Evolutionary conservation across 1,284 basidiomycete genomes (phyloP).

Genomic region (Athelia sp.): DNA sequence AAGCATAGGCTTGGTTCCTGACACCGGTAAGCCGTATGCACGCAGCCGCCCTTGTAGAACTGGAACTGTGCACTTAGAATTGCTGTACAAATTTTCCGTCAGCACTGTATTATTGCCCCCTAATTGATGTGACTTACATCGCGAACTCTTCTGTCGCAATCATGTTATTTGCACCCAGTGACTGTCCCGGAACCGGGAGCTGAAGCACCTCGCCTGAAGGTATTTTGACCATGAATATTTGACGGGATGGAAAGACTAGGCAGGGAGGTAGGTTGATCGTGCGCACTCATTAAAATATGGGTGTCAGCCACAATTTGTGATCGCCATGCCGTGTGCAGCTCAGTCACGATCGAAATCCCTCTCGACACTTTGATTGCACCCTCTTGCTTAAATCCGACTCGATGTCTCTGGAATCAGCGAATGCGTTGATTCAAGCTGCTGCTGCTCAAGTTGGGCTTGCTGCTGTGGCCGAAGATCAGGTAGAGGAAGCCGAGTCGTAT

Average conservation of each 20-base stretch:
- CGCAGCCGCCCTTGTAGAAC: not conserved
- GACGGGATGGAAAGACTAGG: too few relatives aligned
- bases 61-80: not conserved
- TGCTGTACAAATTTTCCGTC: too few relatives aligned
- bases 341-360: too few relatives aligned
- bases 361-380: not conserved
- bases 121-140: not conserved
- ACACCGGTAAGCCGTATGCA: not conserved
- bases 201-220: not conserved
- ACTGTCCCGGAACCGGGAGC: not conserved
- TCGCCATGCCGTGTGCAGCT: not conserved
- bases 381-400: not conserved
- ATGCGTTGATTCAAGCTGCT: not conserved
- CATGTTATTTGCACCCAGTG: not conserved
- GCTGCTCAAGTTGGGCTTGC: slow-evolving; percentile 2
- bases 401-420: not conserved
- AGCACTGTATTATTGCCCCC: too few relatives aligned
- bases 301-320: not conserved
- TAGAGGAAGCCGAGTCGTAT: slow-evolving; percentile 11
- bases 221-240: too few relatives aligned
- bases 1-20: not conserved
- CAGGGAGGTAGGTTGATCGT: too few relatives aligned
- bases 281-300: not conserved
- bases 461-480: slow-evolving; percentile 10
- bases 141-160: not conserved